Percentiles rank a stretch among this genome's conserved stretches.
phyloP scores from a whole-genome alignment of 495 filamentous ascomycete species.

The Penicillium silybi region DNA sequence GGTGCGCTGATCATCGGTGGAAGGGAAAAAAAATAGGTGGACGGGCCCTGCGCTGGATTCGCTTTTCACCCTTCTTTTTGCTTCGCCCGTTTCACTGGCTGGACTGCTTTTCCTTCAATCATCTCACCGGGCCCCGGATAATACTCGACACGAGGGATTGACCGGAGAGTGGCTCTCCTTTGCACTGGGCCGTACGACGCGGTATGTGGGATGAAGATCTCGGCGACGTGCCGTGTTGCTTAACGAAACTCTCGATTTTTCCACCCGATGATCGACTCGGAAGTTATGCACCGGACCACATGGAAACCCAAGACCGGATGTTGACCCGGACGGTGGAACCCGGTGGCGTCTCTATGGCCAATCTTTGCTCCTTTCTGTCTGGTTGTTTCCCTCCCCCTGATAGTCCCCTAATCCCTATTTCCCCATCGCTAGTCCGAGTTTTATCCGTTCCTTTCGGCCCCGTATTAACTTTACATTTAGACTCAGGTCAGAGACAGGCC shows the following conservation, averaged over 20 bases:
- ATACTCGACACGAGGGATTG: slow-evolving; percentile 5
- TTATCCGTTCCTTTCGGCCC: background rate
- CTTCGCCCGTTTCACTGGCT: no score
- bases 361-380: slow-evolving; percentile 10
- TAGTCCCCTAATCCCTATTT: background rate
- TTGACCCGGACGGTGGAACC: slow-evolving; percentile 22
- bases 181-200: background rate
- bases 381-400: background rate
- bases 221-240: slow-evolving; percentile 20
- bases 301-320: slow-evolving; percentile 25
- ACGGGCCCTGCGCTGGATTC: background rate
- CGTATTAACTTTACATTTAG: background rate
- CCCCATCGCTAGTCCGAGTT: background rate
- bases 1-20: background rate
- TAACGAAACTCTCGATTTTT: background rate
- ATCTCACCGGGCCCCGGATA: slow-evolving; percentile 1
- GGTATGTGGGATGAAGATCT: slow-evolving; percentile 25
- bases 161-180: background rate
- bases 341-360: slow-evolving; percentile 8
- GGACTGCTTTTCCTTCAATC: background rate
- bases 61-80: no score
- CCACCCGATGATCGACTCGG: slow-evolving; percentile 29
- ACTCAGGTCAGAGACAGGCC: background rate
- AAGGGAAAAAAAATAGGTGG: background rate
- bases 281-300: slow-evolving; percentile 31